Percentiles rank a stretch among this genome's conserved stretches.
Evolutionary conservation across 768 basidiomycete genomes (phyloP).

Genomic region (Dictyophora rubrovolvata): DNA sequence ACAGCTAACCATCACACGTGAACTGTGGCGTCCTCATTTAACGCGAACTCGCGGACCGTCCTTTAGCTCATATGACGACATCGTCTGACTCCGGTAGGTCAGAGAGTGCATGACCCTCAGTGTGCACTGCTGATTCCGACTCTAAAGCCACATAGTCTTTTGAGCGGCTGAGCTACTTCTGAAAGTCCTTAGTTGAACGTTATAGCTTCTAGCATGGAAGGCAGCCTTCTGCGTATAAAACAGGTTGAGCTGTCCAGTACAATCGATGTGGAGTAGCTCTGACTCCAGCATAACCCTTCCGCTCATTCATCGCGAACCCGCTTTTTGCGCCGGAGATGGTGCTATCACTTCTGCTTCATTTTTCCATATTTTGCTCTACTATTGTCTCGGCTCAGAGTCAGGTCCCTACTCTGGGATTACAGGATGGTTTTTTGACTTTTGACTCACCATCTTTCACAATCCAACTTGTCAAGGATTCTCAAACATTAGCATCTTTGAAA

Average conservation of each 20-base stretch:
- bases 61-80: neutral
- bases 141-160: no score
- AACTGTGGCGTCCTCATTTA: neutral
- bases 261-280: no score
- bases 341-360: neutral
- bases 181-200: neutral
- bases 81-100: no score
- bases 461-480: conserved; percentile 45
- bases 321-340: no score
- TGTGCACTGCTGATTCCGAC: no score
- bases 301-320: no score
- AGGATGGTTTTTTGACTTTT: conserved; percentile 38
- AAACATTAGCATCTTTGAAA: conserved; percentile 43
- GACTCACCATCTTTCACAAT: conserved; percentile 34
- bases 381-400: neutral
- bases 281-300: no score
- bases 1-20: neutral
- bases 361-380: neutral
- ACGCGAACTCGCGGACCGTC: neutral
- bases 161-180: neutral
- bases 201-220: no score
- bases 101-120: no score
- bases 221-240: no score
- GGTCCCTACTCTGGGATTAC: conserved; percentile 30
- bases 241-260: no score